Conservation (phyloP, 2,329 filamentous ascomycete genomes). For the Diaporthe sp. region DNA sequence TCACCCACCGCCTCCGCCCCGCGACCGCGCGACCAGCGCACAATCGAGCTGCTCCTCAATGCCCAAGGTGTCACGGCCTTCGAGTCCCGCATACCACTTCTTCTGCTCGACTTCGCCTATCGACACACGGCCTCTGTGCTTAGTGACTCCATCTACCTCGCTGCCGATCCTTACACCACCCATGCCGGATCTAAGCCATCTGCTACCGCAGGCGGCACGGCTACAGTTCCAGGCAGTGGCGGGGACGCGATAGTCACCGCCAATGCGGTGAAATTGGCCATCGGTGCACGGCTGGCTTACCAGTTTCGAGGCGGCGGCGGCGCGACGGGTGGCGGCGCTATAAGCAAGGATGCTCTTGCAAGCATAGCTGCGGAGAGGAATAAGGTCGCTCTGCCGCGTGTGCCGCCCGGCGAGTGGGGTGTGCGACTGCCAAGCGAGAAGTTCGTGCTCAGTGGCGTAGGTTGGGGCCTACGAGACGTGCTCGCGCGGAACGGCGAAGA, state of each 20-base stretch:
- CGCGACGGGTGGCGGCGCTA: conserved; percentile 60
- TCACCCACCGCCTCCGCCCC: conserved; percentile 58
- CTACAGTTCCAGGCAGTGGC: conserved; percentile 58
- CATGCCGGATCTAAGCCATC: conserved; percentile 68
- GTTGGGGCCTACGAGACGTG: conserved; percentile 73
- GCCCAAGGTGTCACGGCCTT: conserved; percentile 84
- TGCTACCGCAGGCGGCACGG: conserved; percentile 62
- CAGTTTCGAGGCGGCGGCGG: conserved; percentile 73
- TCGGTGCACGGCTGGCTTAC: conserved; percentile 76
- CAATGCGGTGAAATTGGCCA: conserved; percentile 79
- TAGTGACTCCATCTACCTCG: conserved; percentile 77
- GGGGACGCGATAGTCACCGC: conserved; percentile 71
- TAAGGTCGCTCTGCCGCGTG: conserved; percentile 73
- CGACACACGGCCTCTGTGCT: conserved; percentile 82
- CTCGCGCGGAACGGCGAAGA: conserved; percentile 66
- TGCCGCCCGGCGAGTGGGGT: conserved; percentile 76
- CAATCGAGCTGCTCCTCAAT: conserved; percentile 84
- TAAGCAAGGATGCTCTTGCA: conserved; percentile 81
- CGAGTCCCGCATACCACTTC: conserved; percentile 84
- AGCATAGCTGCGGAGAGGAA: conserved; percentile 82
- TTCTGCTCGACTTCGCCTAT: conserved; percentile 90
- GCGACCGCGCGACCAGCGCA: conserved; percentile 82
- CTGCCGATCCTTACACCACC: conserved; percentile 75
- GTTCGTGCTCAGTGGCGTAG: conserved; percentile 75
- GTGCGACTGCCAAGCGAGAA: conserved; percentile 76